Base-by-base conservation (phyloP, 306 rosid genomes). In the Inga oerstediana region DNA sequence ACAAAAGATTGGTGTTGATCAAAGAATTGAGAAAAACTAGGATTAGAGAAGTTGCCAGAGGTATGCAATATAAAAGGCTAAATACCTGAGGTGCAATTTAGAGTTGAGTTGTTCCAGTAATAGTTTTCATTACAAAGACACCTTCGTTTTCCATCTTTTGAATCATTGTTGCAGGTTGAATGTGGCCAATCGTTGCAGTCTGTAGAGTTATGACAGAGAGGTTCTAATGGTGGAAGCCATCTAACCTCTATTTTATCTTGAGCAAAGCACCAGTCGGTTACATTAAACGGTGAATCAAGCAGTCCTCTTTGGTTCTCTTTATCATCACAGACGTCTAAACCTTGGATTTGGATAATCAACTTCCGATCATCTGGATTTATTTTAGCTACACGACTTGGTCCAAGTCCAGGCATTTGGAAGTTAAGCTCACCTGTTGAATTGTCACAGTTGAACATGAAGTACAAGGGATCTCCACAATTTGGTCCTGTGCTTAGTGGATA, bases 401-500 rank as follows among this genome's bases (percentile, higher is more conserved):
- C 1, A 0, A 2, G 43, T 75, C 72, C 79, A 59, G 68, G 0
- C 13, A 59, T 59, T 9, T 0, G 5, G 82, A 89, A 91, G 35
- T 14, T 85, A 49, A 89, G 13, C 4, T 74, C 56, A 9, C 83
- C 85, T 0, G 45, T 61, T 12, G 14, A 16, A 8, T 2, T 0
- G 78, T n/a, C 3, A 30, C 95, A 91, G 0, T 3, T 39, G 75
- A 91, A 85, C 22, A 71, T 44, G 59, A 0, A 41, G 83, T 87
- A 90, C 65, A 3, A 16, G 3, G 91, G 82, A 27, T 90, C 90
- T 22, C 95, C 93, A 48, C 91, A 91, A 44, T 44, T 58, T 22
- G 13, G 62, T 19, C 77, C 30, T 0, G 87, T 90, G 82, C 92
- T 88, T 24, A 90, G 56, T 2, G 95, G 93, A 87, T 90, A 91